phyloP scores from a whole-genome alignment of 106 monocot genomes.

The Amphibolis antarctica region DNA sequence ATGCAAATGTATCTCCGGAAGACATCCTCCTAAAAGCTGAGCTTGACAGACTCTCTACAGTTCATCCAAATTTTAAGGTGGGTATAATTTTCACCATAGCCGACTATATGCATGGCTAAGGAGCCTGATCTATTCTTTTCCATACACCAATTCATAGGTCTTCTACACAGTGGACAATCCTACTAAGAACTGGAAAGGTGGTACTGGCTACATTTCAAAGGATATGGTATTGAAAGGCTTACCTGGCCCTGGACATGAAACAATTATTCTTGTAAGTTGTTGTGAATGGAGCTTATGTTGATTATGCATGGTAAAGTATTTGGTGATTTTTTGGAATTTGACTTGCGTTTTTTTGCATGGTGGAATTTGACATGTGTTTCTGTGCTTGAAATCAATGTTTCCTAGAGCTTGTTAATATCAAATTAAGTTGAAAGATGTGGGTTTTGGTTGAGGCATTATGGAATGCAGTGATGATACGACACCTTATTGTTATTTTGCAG shows the following conservation, averaged over 20 bases:
- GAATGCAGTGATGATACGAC: too few species aligned
- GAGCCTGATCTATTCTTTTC: neutral
- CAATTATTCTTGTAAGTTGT: slow-evolving; percentile 72
- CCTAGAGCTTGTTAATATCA: too few species aligned
- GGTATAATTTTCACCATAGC: neutral
- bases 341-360: too few species aligned
- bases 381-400: too few species aligned
- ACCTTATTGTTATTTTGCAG: slow-evolving; percentile 19
- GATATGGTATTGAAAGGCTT: slow-evolving; percentile 80
- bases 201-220: slow-evolving; percentile 62
- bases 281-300: neutral
- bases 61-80: slow-evolving; percentile 96
- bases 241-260: slow-evolving; percentile 62
- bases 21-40: slow-evolving; percentile 82
- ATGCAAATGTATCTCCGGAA: slow-evolving; percentile 78
- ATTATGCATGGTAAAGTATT: neutral
- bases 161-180: slow-evolving; percentile 90
- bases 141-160: slow-evolving; percentile 31
- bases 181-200: slow-evolving; percentile 71
- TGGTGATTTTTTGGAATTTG: too few species aligned
- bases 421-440: too few species aligned
- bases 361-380: too few species aligned
- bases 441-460: too few species aligned
- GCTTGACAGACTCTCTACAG: slow-evolving; percentile 64
- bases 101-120: neutral